Evolutionary conservation across 192 early-diverging fungal genomes (phyloP).

Genomic region (Dispira simplex): DNA sequence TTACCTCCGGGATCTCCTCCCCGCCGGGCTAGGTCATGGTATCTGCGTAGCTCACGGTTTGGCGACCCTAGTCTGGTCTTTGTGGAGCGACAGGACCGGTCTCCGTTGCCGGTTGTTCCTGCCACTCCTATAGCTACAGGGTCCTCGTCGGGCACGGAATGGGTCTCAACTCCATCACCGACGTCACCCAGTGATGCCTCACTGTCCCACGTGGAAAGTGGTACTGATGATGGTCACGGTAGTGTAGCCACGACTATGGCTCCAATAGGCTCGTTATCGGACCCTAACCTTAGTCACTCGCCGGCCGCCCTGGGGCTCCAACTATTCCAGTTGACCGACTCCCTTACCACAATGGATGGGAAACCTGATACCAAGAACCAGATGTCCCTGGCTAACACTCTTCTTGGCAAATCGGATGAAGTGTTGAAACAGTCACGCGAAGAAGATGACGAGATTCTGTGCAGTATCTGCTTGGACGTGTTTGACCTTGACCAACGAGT

Average conservation of each 20-base stretch:
- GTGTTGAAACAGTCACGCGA: not conserved
- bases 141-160: too few relatives aligned
- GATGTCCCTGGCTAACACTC: too few relatives aligned
- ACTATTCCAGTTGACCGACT: not conserved
- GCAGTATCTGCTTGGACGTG: slow-evolving; percentile 19
- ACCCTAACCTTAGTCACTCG: not conserved
- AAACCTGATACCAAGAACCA: not conserved
- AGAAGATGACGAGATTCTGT: not conserved
- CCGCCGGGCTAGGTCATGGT: not conserved
- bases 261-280: not conserved
- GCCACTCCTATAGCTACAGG: too few relatives aligned
- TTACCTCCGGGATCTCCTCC: not conserved
- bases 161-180: too few relatives aligned
- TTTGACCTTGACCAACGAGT: slow-evolving; percentile 14
- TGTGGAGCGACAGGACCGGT: not conserved
- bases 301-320: not conserved
- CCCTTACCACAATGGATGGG: not conserved
- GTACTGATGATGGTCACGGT: not conserved
- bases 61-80: not conserved
- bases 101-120: not conserved
- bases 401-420: too few relatives aligned
- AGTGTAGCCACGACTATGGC: not conserved
- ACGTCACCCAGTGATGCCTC: too few relatives aligned
- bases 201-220: not conserved
- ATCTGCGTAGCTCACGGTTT: not conserved